These are phyloP conservation scores for Hypoxylon fuscum DNA, from an alignment of 495 filamentous ascomycete species.

Conservation along the genomic window DNA sequence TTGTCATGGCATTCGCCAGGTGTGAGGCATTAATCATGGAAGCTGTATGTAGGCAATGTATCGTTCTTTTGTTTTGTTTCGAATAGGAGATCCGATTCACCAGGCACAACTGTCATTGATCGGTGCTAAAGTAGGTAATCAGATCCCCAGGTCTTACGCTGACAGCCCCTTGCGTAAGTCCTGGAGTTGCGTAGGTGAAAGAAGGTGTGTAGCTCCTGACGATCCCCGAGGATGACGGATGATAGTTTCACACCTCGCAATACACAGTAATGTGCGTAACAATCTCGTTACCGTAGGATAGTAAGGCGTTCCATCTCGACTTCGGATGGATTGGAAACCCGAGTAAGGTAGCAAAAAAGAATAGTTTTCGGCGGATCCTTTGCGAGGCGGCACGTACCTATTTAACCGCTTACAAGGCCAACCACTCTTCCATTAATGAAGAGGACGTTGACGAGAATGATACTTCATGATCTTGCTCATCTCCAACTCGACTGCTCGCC, in stretches of 20 bases:
- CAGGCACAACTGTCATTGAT: slow-evolving; percentile 26
- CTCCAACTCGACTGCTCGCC: slow-evolving; percentile 4
- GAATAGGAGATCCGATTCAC: slow-evolving; percentile 19
- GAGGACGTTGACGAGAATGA: slow-evolving; percentile 18
- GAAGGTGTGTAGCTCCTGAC: slow-evolving; percentile 31
- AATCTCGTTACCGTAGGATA: neutral
- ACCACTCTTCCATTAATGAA: slow-evolving; percentile 8
- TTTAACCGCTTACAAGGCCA: slow-evolving; percentile 33
- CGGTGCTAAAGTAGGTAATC: slow-evolving; percentile 16
- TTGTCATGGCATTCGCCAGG: neutral
- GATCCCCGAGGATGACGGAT: slow-evolving; percentile 6
- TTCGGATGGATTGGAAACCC: neutral
- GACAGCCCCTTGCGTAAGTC: slow-evolving; percentile 34
- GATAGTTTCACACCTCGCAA: slow-evolving; percentile 29
- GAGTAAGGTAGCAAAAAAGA: neutral
- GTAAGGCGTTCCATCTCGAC: neutral
- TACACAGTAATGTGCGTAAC: slow-evolving; percentile 1
- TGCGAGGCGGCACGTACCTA: slow-evolving; percentile 9
- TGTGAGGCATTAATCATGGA: slow-evolving; percentile 39
- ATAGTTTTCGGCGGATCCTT: neutral
- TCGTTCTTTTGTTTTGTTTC: slow-evolving; percentile 2
- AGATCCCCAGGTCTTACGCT: slow-evolving; percentile 19
- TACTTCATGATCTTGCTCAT: slow-evolving; percentile 17
- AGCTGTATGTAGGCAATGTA: neutral
- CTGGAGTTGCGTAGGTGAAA: slow-evolving; percentile 14